These are phyloP conservation scores for Spathaspora boniae DNA, from an alignment of 805 yeast species.

Conservation along the genomic window DNA sequence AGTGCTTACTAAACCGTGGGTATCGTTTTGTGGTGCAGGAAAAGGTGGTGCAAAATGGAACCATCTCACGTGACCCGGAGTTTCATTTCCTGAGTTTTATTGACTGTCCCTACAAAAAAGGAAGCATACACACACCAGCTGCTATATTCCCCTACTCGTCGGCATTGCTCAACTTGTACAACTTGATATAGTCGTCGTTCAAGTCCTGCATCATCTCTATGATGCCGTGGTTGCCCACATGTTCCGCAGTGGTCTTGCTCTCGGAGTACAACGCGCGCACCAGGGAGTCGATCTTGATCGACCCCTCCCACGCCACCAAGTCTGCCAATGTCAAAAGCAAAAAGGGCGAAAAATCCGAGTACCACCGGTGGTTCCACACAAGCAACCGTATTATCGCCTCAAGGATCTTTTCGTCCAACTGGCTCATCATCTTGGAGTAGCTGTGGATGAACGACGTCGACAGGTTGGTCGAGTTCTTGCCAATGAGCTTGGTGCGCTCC, in stretches of 20 bases:
- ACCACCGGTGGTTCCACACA: constrained; percentile 99
- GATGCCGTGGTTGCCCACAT: constrained; percentile 49
- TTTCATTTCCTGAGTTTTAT: too few relatives aligned
- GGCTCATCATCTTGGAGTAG: constrained; percentile 36
- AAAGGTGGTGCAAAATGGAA: neutral
- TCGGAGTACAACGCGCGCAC: constrained; percentile 62
- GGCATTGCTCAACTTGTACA: constrained; percentile 29
- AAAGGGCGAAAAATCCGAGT: constrained; percentile 79
- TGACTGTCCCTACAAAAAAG: too few relatives aligned
- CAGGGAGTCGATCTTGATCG: constrained; percentile 70
- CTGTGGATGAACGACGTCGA: constrained; percentile 21
- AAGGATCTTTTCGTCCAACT: constrained; percentile 55
- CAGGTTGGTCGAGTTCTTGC: constrained; percentile 21
- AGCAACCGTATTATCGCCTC: constrained; percentile 69
- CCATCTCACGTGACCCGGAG: too few relatives aligned
- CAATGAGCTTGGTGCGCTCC: constrained; percentile 41
- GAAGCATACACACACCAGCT: neutral
- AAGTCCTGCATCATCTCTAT: constrained; percentile 52
- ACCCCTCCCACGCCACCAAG: constrained; percentile 72
- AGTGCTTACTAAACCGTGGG: too few relatives aligned
- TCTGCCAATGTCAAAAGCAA: constrained; percentile 55
- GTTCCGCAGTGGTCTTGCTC: constrained; percentile 17
- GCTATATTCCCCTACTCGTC: constrained; percentile 27
- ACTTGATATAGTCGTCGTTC: constrained; percentile 10
- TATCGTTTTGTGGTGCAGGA: too few relatives aligned